Evolutionary conservation across 371 early-diverging fungal species (phyloP).

Genomic region (Funneliformis caledonium): DNA sequence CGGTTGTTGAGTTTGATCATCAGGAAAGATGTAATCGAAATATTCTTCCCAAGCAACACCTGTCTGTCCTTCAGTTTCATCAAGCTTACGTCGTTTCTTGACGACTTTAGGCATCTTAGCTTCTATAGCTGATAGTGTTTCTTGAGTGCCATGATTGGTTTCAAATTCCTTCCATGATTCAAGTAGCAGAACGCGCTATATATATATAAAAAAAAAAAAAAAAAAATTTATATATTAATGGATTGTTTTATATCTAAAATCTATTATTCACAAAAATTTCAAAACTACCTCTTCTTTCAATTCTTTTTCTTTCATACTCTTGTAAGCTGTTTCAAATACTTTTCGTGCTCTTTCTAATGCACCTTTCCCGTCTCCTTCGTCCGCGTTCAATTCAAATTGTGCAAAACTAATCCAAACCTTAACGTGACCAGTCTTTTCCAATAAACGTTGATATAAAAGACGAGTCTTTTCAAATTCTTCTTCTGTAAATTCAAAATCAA

Average conservation of each 20-base stretch:
- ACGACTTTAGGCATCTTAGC: slow-evolving; percentile 86
- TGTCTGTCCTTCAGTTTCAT: slow-evolving; percentile 53
- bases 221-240: background rate
- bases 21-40: slow-evolving; percentile 97
- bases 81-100: slow-evolving; percentile 79
- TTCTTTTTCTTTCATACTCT: slow-evolving; percentile 68
- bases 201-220: slow-evolving; percentile 22
- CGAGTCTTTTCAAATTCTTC: slow-evolving; percentile 82
- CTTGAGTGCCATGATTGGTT: slow-evolving; percentile 64
- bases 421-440: slow-evolving; percentile 90
- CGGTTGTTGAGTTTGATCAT: slow-evolving; percentile 84
- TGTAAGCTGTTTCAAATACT: slow-evolving; percentile 77
- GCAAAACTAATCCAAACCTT: slow-evolving; percentile 98
- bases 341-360: slow-evolving; percentile 62
- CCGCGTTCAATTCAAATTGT: slow-evolving; percentile 80
- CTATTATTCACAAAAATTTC: slow-evolving; percentile 12
- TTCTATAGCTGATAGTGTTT: slow-evolving; percentile 63
- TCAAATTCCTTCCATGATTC: slow-evolving; percentile 95
- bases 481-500: slow-evolving; percentile 89
- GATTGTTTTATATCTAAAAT: slow-evolving; percentile 38
- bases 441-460: slow-evolving; percentile 80
- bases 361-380: slow-evolving; percentile 54
- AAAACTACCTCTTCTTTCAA: slow-evolving; percentile 69
- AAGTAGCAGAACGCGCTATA: slow-evolving; percentile 80
- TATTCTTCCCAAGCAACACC: slow-evolving; percentile 91